These are phyloP conservation scores for Diplogelasinospora grovesii DNA, from an alignment of 495 filamentous ascomycete species.

Conservation along the genomic window DNA sequence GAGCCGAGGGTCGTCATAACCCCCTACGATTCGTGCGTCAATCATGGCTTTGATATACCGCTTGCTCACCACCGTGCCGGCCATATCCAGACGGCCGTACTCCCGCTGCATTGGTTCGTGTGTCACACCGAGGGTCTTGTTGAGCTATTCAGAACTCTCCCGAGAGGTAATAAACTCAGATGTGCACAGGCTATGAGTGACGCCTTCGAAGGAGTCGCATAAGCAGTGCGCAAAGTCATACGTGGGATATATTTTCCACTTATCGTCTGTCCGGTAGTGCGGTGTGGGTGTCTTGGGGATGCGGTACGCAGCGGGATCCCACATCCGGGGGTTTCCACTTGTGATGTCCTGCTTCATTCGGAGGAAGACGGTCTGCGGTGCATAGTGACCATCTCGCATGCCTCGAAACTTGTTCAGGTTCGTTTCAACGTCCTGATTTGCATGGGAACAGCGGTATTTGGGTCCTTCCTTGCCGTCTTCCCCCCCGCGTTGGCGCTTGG, in stretches of 20 bases:
- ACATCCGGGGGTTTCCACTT: slow-evolving; percentile 70
- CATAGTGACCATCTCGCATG: slow-evolving; percentile 71
- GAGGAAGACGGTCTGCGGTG: slow-evolving; percentile 71
- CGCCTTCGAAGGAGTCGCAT: slow-evolving; percentile 79
- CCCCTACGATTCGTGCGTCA: slow-evolving; percentile 60
- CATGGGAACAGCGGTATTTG: too few relatives aligned
- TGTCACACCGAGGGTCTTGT: slow-evolving; percentile 48
- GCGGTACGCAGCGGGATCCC: slow-evolving; percentile 87
- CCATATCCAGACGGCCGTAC: slow-evolving; percentile 71
- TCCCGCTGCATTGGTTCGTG: slow-evolving; percentile 75
- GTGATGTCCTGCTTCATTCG: slow-evolving; percentile 78
- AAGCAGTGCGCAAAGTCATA: slow-evolving; percentile 90
- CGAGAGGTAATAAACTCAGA: slow-evolving; percentile 79
- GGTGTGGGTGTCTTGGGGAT: slow-evolving; percentile 58
- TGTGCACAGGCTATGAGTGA: slow-evolving; percentile 89
- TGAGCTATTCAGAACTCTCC: slow-evolving; percentile 78
- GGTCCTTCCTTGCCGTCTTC: slow-evolving; percentile 76
- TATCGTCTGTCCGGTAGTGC: slow-evolving; percentile 79
- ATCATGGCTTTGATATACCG: slow-evolving; percentile 66
- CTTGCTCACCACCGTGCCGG: too few relatives aligned
- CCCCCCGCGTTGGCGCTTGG: slow-evolving; percentile 69
- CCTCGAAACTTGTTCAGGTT: slow-evolving; percentile 61
- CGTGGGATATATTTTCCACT: slow-evolving; percentile 94
- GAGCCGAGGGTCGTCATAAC: slow-evolving; percentile 82
- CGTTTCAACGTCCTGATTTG: slow-evolving; percentile 68